Evolutionary conservation across 805 yeast species (phyloP).

Genomic region (Candida ponderosae): DNA sequence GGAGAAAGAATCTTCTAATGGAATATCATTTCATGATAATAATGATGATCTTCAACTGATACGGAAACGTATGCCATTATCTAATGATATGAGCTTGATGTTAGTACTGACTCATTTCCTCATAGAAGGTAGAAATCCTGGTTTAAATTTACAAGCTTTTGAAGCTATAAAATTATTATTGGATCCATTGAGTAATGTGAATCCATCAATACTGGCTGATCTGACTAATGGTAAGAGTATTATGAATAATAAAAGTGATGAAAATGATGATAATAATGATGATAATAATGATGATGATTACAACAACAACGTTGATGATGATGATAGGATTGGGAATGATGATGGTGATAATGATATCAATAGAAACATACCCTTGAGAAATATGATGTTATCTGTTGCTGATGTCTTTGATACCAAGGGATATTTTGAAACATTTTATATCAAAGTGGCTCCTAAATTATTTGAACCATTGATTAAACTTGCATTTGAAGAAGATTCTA

Average conservation of each 20-base stretch:
- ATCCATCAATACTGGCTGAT: conserved; percentile 1
- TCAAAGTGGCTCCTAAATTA: conserved; percentile 48
- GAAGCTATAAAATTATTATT: conserved; percentile 75
- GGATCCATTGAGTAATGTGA: conserved; percentile 5
- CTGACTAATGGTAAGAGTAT: neutral
- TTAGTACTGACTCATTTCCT: conserved; percentile 50
- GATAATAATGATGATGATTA: too few relatives aligned
- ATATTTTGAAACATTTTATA: conserved; percentile 56
- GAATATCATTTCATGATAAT: too few relatives aligned
- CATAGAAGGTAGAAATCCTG: conserved; percentile 55
- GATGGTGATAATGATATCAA: conserved; percentile 20
- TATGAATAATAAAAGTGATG: conserved; percentile 5
- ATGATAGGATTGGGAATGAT: conserved; percentile 10
- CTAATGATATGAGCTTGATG: conserved; percentile 54
- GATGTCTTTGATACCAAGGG: conserved; percentile 27
- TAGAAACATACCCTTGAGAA: neutral
- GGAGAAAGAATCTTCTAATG: too few relatives aligned
- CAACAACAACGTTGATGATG: neutral
- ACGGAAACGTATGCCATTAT: conserved; percentile 16
- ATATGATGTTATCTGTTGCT: conserved; percentile 1
- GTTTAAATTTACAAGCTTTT: conserved; percentile 71
- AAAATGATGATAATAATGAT: conserved; percentile 3
- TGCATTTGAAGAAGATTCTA: neutral
- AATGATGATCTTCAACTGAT: too few relatives aligned
- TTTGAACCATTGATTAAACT: conserved; percentile 41